Percentiles rank a stretch among this genome's conserved stretches.
These are phyloP conservation scores for Fusarium neocosmosporiellum DNA, from an alignment of 2,329 filamentous ascomycete species.

Conservation along the genomic window DNA sequence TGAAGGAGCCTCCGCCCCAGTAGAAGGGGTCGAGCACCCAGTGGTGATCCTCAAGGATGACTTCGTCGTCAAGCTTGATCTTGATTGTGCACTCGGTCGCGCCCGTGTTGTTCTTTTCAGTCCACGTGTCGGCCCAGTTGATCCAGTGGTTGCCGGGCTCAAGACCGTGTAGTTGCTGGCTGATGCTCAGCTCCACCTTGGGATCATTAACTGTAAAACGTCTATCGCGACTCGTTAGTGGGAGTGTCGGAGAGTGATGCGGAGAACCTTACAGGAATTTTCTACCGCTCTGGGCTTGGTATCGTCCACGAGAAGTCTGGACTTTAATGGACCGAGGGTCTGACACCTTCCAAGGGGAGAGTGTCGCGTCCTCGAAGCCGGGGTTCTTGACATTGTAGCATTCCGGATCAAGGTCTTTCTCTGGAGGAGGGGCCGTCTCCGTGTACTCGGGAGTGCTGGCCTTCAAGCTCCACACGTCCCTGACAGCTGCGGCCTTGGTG, in stretches of 20 bases:
- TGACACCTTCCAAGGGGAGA: background rate
- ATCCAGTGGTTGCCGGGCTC: background rate
- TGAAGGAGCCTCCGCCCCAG: background rate
- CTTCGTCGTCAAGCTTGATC: background rate
- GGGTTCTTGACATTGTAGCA: slow-evolving; percentile 1
- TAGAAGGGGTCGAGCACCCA: slow-evolving; percentile 3
- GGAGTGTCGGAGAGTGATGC: background rate
- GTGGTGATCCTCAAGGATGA: background rate
- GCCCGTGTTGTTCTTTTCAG: background rate
- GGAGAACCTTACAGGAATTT: background rate
- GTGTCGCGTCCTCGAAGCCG: background rate
- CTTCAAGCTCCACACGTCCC: background rate
- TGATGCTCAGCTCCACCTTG: background rate
- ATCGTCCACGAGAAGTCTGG: background rate
- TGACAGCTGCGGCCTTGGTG: background rate
- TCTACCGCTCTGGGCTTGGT: background rate
- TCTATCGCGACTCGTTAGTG: background rate
- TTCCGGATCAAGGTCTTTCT: background rate
- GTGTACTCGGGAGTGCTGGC: background rate
- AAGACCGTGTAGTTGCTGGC: background rate
- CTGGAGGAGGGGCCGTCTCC: background rate
- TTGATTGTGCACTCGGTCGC: background rate
- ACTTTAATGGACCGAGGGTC: background rate
- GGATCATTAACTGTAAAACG: background rate
- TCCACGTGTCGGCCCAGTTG: background rate